A percentile compares a stretch with the other conserved stretches of the same genome.
These are phyloP conservation scores for Coriaria nepalensis DNA, from an alignment of 306 rosid species.

Conservation along the genomic window DNA sequence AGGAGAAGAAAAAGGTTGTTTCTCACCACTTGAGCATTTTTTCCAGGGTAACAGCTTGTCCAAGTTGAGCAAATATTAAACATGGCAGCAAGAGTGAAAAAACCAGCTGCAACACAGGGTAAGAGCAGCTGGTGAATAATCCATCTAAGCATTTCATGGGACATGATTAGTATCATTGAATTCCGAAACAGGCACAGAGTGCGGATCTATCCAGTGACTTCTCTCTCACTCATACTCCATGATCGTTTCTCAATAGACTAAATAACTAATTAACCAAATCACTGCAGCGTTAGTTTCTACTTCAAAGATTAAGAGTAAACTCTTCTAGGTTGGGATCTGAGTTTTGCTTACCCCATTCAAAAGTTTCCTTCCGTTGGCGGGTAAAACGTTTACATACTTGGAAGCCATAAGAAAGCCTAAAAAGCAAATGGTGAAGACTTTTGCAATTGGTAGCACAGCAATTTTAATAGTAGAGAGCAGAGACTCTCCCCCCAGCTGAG, in stretches of 20 bases:
- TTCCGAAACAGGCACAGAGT: too few species aligned
- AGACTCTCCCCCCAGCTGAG: slow-evolving; percentile 45
- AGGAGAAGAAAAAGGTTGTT: background rate
- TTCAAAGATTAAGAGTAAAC: background rate
- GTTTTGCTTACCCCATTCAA: slow-evolving; percentile 64
- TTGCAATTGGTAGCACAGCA: slow-evolving; percentile 82
- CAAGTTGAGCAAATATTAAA: slow-evolving; percentile 83
- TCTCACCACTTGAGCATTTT: slow-evolving; percentile 81
- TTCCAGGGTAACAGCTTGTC: slow-evolving; percentile 67
- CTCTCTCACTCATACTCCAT: too few species aligned
- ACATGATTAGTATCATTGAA: too few species aligned
- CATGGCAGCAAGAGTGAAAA: slow-evolving; percentile 90
- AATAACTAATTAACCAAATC: too few species aligned
- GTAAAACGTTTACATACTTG: slow-evolving; percentile 67
- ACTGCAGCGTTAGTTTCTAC: too few species aligned
- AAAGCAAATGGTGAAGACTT: slow-evolving; percentile 73
- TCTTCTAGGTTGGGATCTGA: background rate
- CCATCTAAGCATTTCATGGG: background rate
- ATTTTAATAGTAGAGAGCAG: slow-evolving; percentile 56
- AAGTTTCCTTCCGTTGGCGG: slow-evolving; percentile 76
- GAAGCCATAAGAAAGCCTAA: slow-evolving; percentile 98
- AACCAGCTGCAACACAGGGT: slow-evolving; percentile 50
- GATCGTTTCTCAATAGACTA: too few species aligned
- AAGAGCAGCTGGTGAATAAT: slow-evolving; percentile 4
- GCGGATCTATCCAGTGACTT: too few species aligned